Conservation (phyloP, 108 stramenopile genomes). For the Asterionellopsis glacialis region DNA sequence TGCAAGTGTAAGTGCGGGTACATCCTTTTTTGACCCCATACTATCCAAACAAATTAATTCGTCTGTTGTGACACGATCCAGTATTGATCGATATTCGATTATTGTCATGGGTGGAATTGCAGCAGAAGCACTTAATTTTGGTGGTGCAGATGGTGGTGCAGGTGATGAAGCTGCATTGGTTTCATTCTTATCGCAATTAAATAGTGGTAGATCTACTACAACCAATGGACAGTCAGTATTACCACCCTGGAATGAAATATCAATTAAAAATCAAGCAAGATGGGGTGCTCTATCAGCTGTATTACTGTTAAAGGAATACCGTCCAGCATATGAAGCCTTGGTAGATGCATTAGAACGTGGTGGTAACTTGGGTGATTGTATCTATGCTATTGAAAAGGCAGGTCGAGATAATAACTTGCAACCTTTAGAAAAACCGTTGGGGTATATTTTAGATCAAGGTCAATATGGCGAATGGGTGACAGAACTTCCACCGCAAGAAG, state of each 20-base stretch:
- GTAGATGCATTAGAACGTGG: constrained; percentile 78
- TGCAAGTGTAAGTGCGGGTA: constrained; percentile 78
- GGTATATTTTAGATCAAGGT: constrained; percentile 59
- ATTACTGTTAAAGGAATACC: constrained; percentile 69
- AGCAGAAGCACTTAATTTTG: constrained; percentile 84
- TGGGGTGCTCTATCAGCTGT: constrained; percentile 84
- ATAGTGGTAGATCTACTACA: constrained; percentile 15
- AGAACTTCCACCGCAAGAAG: constrained; percentile 18
- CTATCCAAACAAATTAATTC: constrained; percentile 66
- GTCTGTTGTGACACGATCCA: constrained; percentile 51
- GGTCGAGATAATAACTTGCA: constrained; percentile 39
- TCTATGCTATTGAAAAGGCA: constrained; percentile 84
- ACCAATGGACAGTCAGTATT: not conserved
- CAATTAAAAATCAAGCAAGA: constrained; percentile 81
- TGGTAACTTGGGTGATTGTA: constrained; percentile 71
- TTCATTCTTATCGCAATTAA: constrained; percentile 48
- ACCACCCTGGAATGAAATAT: constrained; percentile 42
- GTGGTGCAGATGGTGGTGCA: constrained; percentile 85
- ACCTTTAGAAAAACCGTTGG: constrained; percentile 52
- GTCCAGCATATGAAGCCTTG: constrained; percentile 75
- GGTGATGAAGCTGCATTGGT: constrained; percentile 90
- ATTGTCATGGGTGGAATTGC: constrained; percentile 95
- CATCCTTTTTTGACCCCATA: constrained; percentile 83
- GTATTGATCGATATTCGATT: constrained; percentile 87
- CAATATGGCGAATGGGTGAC: constrained; percentile 47